A percentile compares a stretch with the other conserved stretches of the same genome.
Conservation (phyloP, 2,329 filamentous ascomycete genomes). For the Leptographium procerum region DNA sequence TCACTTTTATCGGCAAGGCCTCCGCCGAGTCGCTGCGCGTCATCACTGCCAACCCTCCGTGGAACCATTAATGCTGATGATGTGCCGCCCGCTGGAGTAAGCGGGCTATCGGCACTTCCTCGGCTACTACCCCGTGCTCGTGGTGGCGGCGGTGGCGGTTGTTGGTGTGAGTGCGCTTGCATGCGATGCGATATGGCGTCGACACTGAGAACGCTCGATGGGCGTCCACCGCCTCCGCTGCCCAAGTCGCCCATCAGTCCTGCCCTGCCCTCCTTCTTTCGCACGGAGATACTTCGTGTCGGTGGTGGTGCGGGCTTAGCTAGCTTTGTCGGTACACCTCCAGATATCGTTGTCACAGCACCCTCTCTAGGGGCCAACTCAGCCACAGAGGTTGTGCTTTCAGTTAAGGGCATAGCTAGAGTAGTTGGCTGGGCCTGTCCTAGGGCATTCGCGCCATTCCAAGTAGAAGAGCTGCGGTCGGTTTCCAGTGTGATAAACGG, state of each 20-base stretch:
- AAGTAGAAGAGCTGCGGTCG: background rate
- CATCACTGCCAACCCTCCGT: slow-evolving; percentile 22
- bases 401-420: background rate
- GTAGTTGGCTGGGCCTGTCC: background rate
- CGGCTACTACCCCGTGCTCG: slow-evolving; percentile 35
- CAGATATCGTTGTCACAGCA: slow-evolving; percentile 1
- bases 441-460: background rate
- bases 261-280: slow-evolving; percentile 13
- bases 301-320: slow-evolving; percentile 24
- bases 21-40: slow-evolving; percentile 9
- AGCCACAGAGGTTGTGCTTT: background rate
- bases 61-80: slow-evolving; percentile 3
- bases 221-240: slow-evolving; percentile 18
- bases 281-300: slow-evolving; percentile 19
- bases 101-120: slow-evolving; percentile 26
- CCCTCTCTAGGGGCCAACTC: background rate
- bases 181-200: slow-evolving; percentile 23
- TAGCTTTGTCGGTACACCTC: slow-evolving; percentile 8
- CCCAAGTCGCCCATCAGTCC: slow-evolving; percentile 15
- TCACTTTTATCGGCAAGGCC: too few relatives aligned
- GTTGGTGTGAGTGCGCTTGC: slow-evolving; percentile 4
- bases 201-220: slow-evolving; percentile 27
- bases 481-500: background rate
- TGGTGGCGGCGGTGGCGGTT: slow-evolving; percentile 36
- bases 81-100: background rate